Conservation (phyloP, 2,329 filamentous ascomycete species). For the Raffaelea ambrosiae region DNA sequence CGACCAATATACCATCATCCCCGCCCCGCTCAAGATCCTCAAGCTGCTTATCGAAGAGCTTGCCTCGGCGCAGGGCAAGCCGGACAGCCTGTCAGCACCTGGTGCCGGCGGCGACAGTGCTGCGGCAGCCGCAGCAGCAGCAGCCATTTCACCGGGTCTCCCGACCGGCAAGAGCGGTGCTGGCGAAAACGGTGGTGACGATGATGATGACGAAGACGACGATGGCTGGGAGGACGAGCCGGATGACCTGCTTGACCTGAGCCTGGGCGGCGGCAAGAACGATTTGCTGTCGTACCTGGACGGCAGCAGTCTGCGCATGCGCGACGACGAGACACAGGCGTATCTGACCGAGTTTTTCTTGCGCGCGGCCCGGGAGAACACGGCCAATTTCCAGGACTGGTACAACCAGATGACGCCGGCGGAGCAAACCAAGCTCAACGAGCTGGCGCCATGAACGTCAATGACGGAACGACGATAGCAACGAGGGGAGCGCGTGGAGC, state of each 20-base stretch:
- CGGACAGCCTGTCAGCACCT: slow-evolving; percentile 20
- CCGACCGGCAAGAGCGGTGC: neutral
- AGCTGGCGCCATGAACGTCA: slow-evolving; percentile 29
- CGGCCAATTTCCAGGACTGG: slow-evolving; percentile 48
- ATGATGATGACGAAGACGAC: slow-evolving; percentile 56
- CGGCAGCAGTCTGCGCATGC: slow-evolving; percentile 50
- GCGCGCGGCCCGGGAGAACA: slow-evolving; percentile 44
- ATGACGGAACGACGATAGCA: neutral
- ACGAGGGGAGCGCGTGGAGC: too few species aligned
- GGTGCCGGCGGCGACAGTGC: slow-evolving; percentile 29
- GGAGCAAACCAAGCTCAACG: slow-evolving; percentile 48
- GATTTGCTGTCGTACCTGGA: slow-evolving; percentile 76
- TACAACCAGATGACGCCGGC: slow-evolving; percentile 46
- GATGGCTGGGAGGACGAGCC: slow-evolving; percentile 90
- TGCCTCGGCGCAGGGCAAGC: slow-evolving; percentile 64
- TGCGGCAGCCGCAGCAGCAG: slow-evolving; percentile 53
- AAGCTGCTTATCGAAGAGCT: slow-evolving; percentile 94
- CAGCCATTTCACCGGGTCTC: slow-evolving; percentile 18
- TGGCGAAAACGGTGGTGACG: slow-evolving; percentile 34
- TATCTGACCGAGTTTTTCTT: slow-evolving; percentile 80
- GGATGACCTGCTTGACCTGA: slow-evolving; percentile 67
- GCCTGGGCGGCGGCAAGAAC: slow-evolving; percentile 55
- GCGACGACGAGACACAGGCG: slow-evolving; percentile 83
- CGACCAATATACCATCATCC: slow-evolving; percentile 79
- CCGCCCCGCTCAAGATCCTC: slow-evolving; percentile 87